Conservation (phyloP, 1,284 basidiomycete genomes). For the Trichosporon sp. region DNA sequence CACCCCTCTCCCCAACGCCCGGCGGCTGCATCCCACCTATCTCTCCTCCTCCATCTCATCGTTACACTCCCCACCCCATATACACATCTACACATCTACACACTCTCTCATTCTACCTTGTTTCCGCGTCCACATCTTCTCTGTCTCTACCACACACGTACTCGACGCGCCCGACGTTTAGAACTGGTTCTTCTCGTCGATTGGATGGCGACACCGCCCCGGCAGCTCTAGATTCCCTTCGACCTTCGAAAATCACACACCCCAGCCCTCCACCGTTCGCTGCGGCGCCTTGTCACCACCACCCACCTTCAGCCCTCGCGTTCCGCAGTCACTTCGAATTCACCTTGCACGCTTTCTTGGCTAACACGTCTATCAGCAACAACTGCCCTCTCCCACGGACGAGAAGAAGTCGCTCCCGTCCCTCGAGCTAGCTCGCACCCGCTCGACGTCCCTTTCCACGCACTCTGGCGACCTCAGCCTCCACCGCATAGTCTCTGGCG, state of each 20-base stretch:
- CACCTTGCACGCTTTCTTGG: not conserved
- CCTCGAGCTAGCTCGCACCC: conserved; percentile 16
- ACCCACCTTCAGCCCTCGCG: not conserved
- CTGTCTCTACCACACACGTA: not conserved
- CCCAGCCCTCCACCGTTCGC: not conserved
- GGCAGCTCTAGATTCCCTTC: not conserved
- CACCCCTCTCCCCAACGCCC: not conserved
- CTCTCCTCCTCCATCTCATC: not conserved
- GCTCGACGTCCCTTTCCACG: conserved; percentile 12
- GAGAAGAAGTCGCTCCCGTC: conserved; percentile 11
- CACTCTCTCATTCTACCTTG: not conserved
- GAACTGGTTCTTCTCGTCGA: not conserved
- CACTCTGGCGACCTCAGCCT: conserved; percentile 13
- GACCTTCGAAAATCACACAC: not conserved
- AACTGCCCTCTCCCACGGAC: conserved; percentile 18
- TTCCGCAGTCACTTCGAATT: not conserved
- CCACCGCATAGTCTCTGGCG: conserved; percentile 36
- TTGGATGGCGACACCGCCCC: conserved; percentile 1
- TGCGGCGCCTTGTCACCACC: not conserved
- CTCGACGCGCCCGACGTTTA: not conserved
- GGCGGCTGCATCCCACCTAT: not conserved
- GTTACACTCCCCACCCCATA: not conserved
- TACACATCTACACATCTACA: not conserved
- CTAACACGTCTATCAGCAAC: conserved; percentile 17
- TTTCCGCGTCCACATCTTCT: not conserved